These are phyloP conservation scores for Calonectria multiphialidica DNA, from an alignment of 2,329 filamentous ascomycete genomes.

Conservation along the genomic window DNA sequence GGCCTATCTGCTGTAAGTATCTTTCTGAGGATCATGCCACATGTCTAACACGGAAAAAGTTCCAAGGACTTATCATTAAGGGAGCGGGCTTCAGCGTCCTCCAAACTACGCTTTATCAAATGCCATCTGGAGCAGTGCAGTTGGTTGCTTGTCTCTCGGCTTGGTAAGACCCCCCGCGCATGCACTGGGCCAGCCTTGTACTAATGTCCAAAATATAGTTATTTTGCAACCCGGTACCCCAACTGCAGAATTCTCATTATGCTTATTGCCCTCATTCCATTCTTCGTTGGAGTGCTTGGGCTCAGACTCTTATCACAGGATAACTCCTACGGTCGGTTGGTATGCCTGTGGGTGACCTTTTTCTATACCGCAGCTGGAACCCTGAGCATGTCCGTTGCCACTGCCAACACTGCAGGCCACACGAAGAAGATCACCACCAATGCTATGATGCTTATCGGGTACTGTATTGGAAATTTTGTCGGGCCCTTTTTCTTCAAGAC, in stretches of 20 bases:
- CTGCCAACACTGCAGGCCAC: constrained; percentile 47
- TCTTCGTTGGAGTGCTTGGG: constrained; percentile 27
- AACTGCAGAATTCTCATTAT: constrained; percentile 32
- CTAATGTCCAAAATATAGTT: constrained; percentile 12
- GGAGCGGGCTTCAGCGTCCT: constrained; percentile 36
- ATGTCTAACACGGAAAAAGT: constrained; percentile 33
- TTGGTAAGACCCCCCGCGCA: constrained; percentile 25
- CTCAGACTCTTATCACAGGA: constrained; percentile 26
- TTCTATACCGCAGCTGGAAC: constrained; percentile 43
- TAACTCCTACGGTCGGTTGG: constrained; percentile 35
- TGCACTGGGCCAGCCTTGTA: background rate
- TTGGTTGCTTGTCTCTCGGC: constrained; percentile 27
- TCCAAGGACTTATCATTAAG: constrained; percentile 41
- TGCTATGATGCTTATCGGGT: constrained; percentile 60
- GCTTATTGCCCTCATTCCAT: constrained; percentile 19
- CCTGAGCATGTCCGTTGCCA: constrained; percentile 40
- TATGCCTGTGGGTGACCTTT: constrained; percentile 45
- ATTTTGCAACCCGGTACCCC: constrained; percentile 20
- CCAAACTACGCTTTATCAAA: constrained; percentile 29
- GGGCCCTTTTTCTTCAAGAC: constrained; percentile 55
- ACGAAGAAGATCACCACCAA: constrained; percentile 58
- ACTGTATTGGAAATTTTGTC: constrained; percentile 53
- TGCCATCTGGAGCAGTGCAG: constrained; percentile 35
- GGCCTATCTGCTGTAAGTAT: constrained; percentile 47
- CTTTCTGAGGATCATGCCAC: fast-evolving